Evolutionary conservation across 345 rosid species (phyloP).

Genomic region (Eucalyptus grandis): DNA sequence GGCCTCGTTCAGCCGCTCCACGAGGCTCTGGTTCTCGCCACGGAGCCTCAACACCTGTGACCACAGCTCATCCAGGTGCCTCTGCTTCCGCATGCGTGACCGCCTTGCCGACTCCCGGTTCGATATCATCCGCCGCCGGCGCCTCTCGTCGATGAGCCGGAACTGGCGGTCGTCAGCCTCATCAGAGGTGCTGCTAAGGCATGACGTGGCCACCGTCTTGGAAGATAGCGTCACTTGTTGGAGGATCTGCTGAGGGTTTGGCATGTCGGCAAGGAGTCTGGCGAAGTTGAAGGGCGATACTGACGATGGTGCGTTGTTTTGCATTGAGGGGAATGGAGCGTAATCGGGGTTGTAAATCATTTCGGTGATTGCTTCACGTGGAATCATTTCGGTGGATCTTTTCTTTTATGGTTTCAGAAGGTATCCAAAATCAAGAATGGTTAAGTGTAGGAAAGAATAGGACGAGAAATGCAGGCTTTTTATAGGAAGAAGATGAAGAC

Average conservation of each 20-base stretch:
- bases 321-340: not conserved
- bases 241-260: slow-evolving; percentile 15
- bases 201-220: slow-evolving; percentile 7
- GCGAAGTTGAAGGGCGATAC: slow-evolving; percentile 37
- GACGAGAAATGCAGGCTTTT: slow-evolving; percentile 15
- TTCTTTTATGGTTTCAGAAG: not conserved
- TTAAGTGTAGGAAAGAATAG: slow-evolving; percentile 12
- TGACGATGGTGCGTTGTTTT: not conserved
- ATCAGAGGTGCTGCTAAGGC: slow-evolving; percentile 68
- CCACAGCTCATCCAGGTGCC: slow-evolving; percentile 92
- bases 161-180: slow-evolving; percentile 59
- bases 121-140: slow-evolving; percentile 86
- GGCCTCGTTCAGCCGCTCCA: slow-evolving; percentile 55
- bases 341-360: not conserved
- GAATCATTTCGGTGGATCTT: slow-evolving; percentile 23
- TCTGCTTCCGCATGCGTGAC: slow-evolving; percentile 95
- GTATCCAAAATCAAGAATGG: not conserved
- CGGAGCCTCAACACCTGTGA: slow-evolving; percentile 73
- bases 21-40: slow-evolving; percentile 53
- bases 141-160: slow-evolving; percentile 69
- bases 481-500: slow-evolving; percentile 26
- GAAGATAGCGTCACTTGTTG: slow-evolving; percentile 18
- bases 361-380: slow-evolving; percentile 19
- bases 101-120: slow-evolving; percentile 95
- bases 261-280: slow-evolving; percentile 17